Evolutionary conservation across 768 basidiomycete species (phyloP).

Genomic region (Paxillus ammoniavirescens): DNA sequence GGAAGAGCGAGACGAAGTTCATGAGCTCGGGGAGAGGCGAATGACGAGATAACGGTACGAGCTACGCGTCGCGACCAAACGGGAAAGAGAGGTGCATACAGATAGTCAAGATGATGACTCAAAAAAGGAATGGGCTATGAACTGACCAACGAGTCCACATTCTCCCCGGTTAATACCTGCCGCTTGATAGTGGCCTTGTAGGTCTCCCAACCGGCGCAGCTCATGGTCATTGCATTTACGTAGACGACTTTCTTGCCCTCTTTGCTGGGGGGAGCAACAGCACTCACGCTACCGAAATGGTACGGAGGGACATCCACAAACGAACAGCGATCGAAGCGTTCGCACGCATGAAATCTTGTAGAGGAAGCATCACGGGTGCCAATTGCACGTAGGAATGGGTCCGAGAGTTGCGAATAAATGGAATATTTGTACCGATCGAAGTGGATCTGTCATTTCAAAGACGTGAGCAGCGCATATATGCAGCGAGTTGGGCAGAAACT

Average conservation of each 20-base stretch:
- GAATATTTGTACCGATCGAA: constrained; percentile 84
- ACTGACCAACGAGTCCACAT: constrained; percentile 65
- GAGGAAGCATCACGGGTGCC: constrained; percentile 56
- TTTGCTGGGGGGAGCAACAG: constrained; percentile 33
- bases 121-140: background rate
- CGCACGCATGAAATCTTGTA: constrained; percentile 93
- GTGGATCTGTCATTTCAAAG: constrained; percentile 59
- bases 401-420: constrained; percentile 56
- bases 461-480: constrained; percentile 12
- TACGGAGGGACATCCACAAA: constrained; percentile 46
- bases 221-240: constrained; percentile 79
- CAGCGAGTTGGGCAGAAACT: background rate
- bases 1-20: constrained; percentile 77
- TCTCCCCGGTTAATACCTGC: constrained; percentile 42
- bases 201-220: constrained; percentile 53
- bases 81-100: background rate
- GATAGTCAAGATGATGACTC: background rate
- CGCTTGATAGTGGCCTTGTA: constrained; percentile 42
- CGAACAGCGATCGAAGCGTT: constrained; percentile 73
- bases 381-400: constrained; percentile 60
- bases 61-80: constrained; percentile 38
- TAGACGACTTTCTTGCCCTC: constrained; percentile 68
- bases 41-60: constrained; percentile 83
- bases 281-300: constrained; percentile 9
- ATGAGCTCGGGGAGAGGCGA: constrained; percentile 86